Base-by-base conservation (phyloP, 805 yeast genomes). In the Ogataea pilisensis region DNA sequence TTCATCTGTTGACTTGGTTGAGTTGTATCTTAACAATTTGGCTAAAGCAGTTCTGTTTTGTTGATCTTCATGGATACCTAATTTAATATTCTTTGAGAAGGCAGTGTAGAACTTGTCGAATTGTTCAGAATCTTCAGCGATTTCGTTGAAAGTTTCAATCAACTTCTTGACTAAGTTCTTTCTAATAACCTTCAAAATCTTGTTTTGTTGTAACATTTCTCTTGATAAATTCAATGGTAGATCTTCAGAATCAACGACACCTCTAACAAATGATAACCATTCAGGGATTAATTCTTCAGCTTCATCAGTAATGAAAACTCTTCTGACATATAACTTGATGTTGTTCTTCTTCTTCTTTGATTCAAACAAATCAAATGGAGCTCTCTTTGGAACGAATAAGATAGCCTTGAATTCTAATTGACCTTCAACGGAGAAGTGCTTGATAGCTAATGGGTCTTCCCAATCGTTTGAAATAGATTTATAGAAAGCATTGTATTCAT, bases 211-310 rank as follows among this genome's bases (percentile, higher is more conserved):
- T 67, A 93, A 81, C 85, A 95, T 85, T 77, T 93, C 99, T 86
- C 99, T 91, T 60, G 99, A 93, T 76, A 93, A 80, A 91, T 93
- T 93, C 73, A 93, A 84, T 72, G 99, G 99, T 72, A 93, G 79
- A 74, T 93, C 99, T 78, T 93, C 98, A 58, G 97, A 88, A 76
- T 93, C 99, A 52, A 93, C 99, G 70, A 93, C 99, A 83, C 99
- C 99, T 76, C 78, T 90, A 62, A 93, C 87, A 71, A 93, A 93
- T 42, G 89, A 75, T 67, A 93, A 81, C 99, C 99, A 93, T 71
- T 93, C 98, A 67, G 99, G 99, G 55, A 93, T 89, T 63, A 93
- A 84, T 68, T 93, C 98, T 72, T 95, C 99, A 65, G 98, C 97
- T 62, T 93, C 99, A 65, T 93, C 99, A 53, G 99, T 93, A 71